A percentile compares a stretch with the other conserved stretches of the same genome.
Evolutionary conservation across 1,284 basidiomycete genomes (phyloP).

Genomic region (Takashimella tepidaria): DNA sequence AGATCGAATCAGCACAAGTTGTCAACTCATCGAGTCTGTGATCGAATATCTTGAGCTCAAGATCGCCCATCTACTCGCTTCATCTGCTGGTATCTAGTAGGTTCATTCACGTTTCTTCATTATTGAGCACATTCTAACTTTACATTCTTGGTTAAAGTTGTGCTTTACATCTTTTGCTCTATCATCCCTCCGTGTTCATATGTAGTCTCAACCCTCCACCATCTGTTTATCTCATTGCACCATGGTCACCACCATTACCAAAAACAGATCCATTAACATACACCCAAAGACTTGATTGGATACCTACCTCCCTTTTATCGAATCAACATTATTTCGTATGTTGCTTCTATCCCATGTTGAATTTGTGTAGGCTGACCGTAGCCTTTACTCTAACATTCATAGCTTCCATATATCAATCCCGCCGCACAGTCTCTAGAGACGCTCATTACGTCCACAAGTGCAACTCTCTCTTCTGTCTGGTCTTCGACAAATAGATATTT

Average conservation of each 20-base stretch:
- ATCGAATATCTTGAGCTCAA: conserved; percentile 37
- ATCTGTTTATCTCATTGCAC: conserved; percentile 34
- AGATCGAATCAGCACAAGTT: conserved; percentile 32
- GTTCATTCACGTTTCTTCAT: too few relatives aligned
- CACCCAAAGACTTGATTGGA: conserved; percentile 37
- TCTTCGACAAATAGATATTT: background rate
- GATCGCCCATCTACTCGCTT: conserved; percentile 33
- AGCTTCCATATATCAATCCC: conserved; percentile 14
- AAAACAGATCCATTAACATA: conserved; percentile 33
- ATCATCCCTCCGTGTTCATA: conserved; percentile 25
- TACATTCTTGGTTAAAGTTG: conserved; percentile 26
- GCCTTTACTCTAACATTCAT: too few relatives aligned
- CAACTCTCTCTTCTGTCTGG: background rate
- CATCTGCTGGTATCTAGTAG: conserved; percentile 42
- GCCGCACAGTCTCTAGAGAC: conserved; percentile 5
- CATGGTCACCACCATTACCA: conserved; percentile 40
- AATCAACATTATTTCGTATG: conserved; percentile 37
- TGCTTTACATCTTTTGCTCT: conserved; percentile 33
- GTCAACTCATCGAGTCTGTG: conserved; percentile 38
- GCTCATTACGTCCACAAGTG: background rate
- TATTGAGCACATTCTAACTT: too few relatives aligned
- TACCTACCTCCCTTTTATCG: conserved; percentile 36
- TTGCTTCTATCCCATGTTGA: background rate
- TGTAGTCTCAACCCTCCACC: conserved; percentile 30
- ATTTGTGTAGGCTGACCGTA: too few relatives aligned